Evolutionary conservation across 306 rosid genomes (phyloP).

Genomic region (Rosa multiflora): DNA sequence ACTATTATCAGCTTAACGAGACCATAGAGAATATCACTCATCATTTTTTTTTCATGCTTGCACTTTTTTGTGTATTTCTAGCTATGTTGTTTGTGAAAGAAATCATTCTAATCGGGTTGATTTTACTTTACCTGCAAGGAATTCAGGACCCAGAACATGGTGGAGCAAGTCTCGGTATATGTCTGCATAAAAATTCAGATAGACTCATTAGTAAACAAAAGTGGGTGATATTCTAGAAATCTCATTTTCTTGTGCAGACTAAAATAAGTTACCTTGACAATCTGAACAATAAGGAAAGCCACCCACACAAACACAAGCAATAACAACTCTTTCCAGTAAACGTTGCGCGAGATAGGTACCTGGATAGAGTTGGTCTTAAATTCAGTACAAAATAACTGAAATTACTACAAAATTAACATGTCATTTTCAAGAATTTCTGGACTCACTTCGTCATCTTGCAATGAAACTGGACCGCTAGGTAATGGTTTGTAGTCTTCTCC

Average conservation of each 20-base stretch:
- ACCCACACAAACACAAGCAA: slow-evolving; percentile 75
- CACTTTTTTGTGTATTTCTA: not conserved
- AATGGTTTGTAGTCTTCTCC: slow-evolving; percentile 57
- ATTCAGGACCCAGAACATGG: slow-evolving; percentile 67
- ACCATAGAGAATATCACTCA: not conserved
- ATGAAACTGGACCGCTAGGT: slow-evolving; percentile 54
- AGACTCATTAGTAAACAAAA: slow-evolving; percentile 9
- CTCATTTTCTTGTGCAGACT: not conserved
- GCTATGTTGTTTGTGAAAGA: slow-evolving; percentile 3
- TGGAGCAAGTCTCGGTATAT: slow-evolving; percentile 64
- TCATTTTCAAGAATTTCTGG: not conserved
- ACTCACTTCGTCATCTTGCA: slow-evolving; percentile 62
- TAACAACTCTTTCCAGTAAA: slow-evolving; percentile 63
- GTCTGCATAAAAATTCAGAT: slow-evolving; percentile 52
- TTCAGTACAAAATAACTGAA: slow-evolving; percentile 2
- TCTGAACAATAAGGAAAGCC: slow-evolving; percentile 72
- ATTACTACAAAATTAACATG: not conserved
- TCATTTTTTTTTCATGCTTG: not conserved
- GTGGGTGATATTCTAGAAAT: not conserved
- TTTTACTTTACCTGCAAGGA: slow-evolving; percentile 60
- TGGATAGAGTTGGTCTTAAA: slow-evolving; percentile 30
- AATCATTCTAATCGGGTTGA: not conserved
- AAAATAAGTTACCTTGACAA: slow-evolving; percentile 54
- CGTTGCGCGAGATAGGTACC: slow-evolving; percentile 51
- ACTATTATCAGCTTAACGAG: not conserved